A percentile compares a stretch with the other conserved stretches of the same genome.
phyloP scores from a whole-genome alignment of 768 basidiomycete genomes.

The Suillus paluster region DNA sequence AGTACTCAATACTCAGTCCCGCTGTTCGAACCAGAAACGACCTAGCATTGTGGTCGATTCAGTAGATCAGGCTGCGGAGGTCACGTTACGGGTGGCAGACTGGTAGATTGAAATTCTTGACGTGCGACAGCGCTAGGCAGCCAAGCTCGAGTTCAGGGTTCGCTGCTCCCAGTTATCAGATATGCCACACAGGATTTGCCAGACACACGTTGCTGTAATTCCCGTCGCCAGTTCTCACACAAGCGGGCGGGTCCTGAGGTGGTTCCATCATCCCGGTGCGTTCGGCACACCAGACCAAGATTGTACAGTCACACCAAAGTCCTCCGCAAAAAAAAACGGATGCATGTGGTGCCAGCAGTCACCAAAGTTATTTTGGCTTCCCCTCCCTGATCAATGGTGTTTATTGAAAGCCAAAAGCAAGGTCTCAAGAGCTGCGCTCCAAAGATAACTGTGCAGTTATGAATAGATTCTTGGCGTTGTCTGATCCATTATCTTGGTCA shows the following conservation, averaged over 20 bases:
- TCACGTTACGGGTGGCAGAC: no score
- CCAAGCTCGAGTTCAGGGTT: background rate
- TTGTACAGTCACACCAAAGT: background rate
- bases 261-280: background rate
- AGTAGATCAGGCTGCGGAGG: background rate
- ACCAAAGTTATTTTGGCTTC: background rate
- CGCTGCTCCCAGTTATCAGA: background rate
- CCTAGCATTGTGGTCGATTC: background rate
- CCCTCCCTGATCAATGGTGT: background rate
- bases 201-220: slow-evolving; percentile 1
- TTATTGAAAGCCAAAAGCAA: slow-evolving; percentile 1
- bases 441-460: background rate
- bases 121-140: background rate
- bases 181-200: background rate
- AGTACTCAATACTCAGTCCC: no score
- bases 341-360: background rate
- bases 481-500: slow-evolving; percentile 5
- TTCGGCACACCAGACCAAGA: background rate
- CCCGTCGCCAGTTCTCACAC: background rate
- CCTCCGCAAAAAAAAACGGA: background rate
- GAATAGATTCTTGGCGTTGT: background rate
- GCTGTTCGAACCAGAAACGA: no score
- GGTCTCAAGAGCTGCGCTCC: background rate
- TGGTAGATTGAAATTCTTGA: background rate
- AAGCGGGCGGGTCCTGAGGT: background rate